These are phyloP conservation scores for Corrigiola litoralis DNA, from an alignment of 179 eudicot genomes.

Conservation along the genomic window DNA sequence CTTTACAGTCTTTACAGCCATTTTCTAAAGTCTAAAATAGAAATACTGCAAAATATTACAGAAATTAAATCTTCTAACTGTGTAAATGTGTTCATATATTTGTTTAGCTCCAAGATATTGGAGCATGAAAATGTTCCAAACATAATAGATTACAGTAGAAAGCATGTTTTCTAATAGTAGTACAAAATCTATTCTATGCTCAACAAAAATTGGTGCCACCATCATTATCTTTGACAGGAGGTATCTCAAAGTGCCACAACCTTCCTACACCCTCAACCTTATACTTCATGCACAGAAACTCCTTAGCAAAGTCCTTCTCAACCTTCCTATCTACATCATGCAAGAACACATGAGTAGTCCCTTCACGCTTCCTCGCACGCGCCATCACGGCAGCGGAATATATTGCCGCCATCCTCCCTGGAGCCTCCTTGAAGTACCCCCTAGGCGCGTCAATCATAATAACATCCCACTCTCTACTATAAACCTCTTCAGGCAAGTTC, in stretches of 20 bases:
- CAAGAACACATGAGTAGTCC: slow-evolving; percentile 55
- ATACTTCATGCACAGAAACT: slow-evolving; percentile 55
- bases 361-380: slow-evolving; percentile 37
- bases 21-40: no score
- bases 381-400: slow-evolving; percentile 74
- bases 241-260: slow-evolving; percentile 73
- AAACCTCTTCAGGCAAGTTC: slow-evolving; percentile 53
- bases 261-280: slow-evolving; percentile 47
- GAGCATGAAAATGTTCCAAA: no score
- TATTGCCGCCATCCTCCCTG: slow-evolving; percentile 75
- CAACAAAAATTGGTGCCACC: slow-evolving; percentile 16
- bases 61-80: no score
- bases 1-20: no score
- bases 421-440: slow-evolving; percentile 49
- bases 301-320: slow-evolving; percentile 49
- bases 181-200: no score
- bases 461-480: slow-evolving; percentile 63
- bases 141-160: no score
- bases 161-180: no score
- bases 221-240: slow-evolving; percentile 18
- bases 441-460: slow-evolving; percentile 71
- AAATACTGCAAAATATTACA: no score
- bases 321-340: slow-evolving; percentile 77
- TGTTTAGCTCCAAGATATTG: no score
- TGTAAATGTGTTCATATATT: no score